These are phyloP conservation scores for Phytophthora palmivora DNA, from an alignment of 352 stramenopile species.

Conservation along the genomic window DNA sequence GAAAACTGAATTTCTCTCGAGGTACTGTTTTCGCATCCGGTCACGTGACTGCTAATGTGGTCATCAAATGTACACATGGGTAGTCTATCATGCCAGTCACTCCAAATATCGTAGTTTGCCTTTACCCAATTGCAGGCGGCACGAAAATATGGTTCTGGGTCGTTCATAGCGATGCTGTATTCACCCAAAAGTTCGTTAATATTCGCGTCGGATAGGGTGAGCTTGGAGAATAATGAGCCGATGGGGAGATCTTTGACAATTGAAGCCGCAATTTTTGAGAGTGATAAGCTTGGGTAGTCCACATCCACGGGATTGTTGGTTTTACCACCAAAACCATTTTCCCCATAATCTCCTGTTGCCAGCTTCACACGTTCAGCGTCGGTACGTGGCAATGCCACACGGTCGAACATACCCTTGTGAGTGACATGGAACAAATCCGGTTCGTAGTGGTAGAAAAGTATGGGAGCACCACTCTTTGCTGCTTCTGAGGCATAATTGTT, in stretches of 20 bases:
- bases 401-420: slow-evolving; percentile 42
- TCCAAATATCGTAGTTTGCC: slow-evolving; percentile 60
- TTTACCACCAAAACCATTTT: slow-evolving; percentile 49
- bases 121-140: slow-evolving; percentile 64
- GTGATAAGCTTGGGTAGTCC: slow-evolving; percentile 45
- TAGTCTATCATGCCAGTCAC: slow-evolving; percentile 48
- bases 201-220: slow-evolving; percentile 40
- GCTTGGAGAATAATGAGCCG: slow-evolving; percentile 39
- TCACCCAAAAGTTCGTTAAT: slow-evolving; percentile 45
- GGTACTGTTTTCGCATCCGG: slow-evolving; percentile 34
- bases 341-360: slow-evolving; percentile 43
- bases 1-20: slow-evolving; percentile 38
- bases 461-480: slow-evolving; percentile 21
- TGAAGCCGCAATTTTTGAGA: slow-evolving; percentile 46
- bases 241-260: slow-evolving; percentile 30
- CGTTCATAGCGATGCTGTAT: slow-evolving; percentile 22
- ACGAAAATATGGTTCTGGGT: slow-evolving; percentile 42
- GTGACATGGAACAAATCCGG: slow-evolving; percentile 56
- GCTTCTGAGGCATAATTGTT: slow-evolving; percentile 40
- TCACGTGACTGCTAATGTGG: slow-evolving; percentile 36
- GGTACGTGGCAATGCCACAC: slow-evolving; percentile 44
- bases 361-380: slow-evolving; percentile 38
- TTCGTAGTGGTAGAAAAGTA: slow-evolving; percentile 65
- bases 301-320: slow-evolving; percentile 56
- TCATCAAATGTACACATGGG: slow-evolving; percentile 43